phyloP scores from a whole-genome alignment of 441 rosid genomes.

The Geranium incanum region DNA sequence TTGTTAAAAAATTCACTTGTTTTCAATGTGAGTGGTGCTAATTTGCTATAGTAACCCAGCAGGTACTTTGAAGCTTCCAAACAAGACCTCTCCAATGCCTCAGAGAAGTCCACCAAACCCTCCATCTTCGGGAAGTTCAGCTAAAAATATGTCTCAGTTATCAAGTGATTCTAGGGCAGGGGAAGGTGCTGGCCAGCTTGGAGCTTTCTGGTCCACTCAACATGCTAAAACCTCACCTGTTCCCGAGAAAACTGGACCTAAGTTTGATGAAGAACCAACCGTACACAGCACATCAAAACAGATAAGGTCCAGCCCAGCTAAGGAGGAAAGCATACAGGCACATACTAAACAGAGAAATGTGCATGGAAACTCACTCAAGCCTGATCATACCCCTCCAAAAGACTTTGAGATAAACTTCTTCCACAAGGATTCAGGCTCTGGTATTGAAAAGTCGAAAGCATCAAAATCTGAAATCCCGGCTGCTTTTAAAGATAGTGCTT shows the following conservation, averaged over 20 bases:
- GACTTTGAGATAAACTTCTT: constrained; percentile 47
- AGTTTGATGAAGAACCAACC: constrained; percentile 54
- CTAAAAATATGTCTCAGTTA: constrained; percentile 20
- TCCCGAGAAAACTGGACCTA: constrained; percentile 42
- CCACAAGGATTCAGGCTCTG: constrained; percentile 34
- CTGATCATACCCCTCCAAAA: constrained; percentile 36
- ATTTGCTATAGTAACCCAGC: constrained; percentile 23
- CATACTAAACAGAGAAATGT: constrained; percentile 32
- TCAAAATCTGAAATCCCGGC: constrained; percentile 31
- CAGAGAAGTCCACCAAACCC: constrained; percentile 72
- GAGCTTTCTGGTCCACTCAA: constrained; percentile 89
- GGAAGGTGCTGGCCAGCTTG: constrained; percentile 49
- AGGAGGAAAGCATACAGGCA: constrained; percentile 37
- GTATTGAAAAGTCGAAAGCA: constrained; percentile 36
- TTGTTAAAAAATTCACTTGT: constrained; percentile 3
- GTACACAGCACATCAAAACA: constrained; percentile 33
- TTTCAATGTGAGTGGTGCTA: not conserved
- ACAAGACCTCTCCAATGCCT: constrained; percentile 56
- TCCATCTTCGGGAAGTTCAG: constrained; percentile 38
- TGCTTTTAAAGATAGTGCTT: constrained; percentile 47
- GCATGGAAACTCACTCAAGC: constrained; percentile 26
- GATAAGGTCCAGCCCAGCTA: constrained; percentile 38
- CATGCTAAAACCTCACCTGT: constrained; percentile 52
- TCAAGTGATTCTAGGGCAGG: constrained; percentile 30
- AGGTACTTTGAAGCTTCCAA: constrained; percentile 46